Evolutionary conservation across 495 filamentous ascomycete genomes (phyloP).

Genomic region (Penicillium argentinense): DNA sequence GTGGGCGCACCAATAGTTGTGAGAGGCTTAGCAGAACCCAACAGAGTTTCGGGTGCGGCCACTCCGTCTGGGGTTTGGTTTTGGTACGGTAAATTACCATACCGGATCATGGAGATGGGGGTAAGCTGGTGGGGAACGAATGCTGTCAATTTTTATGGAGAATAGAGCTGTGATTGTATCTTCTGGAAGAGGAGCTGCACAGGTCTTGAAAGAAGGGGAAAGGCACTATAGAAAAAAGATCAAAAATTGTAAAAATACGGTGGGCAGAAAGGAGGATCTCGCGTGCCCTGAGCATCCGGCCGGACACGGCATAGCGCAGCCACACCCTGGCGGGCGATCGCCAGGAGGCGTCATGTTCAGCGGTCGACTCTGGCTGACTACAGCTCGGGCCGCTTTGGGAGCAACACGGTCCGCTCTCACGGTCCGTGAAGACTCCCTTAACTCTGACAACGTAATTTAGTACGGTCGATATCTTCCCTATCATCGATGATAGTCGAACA

Average conservation of each 20-base stretch:
- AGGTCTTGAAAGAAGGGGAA: neutral
- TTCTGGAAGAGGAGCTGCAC: too few relatives aligned
- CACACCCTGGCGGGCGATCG: constrained; percentile 1
- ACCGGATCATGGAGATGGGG: neutral
- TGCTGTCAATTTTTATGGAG: neutral
- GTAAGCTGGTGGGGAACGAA: neutral
- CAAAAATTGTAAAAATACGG: neutral
- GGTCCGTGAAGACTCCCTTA: constrained; percentile 1
- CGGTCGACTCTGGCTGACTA: neutral
- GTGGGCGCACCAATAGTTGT: neutral
- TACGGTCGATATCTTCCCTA: too few relatives aligned
- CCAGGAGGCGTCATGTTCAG: neutral
- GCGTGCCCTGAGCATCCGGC: neutral
- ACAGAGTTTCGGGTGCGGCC: neutral
- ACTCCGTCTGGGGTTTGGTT: neutral
- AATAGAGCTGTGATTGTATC: neutral
- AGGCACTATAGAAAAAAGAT: neutral
- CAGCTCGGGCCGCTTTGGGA: neutral
- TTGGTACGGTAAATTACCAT: neutral
- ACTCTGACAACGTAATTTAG: too few relatives aligned
- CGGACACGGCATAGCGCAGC: neutral
- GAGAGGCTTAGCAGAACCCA: neutral
- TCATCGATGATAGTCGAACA: too few relatives aligned
- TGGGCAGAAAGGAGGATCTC: too few relatives aligned
- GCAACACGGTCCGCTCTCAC: neutral